Conservation (phyloP, 2,329 filamentous ascomycete genomes). For the Trichoderma brevicompactum region DNA sequence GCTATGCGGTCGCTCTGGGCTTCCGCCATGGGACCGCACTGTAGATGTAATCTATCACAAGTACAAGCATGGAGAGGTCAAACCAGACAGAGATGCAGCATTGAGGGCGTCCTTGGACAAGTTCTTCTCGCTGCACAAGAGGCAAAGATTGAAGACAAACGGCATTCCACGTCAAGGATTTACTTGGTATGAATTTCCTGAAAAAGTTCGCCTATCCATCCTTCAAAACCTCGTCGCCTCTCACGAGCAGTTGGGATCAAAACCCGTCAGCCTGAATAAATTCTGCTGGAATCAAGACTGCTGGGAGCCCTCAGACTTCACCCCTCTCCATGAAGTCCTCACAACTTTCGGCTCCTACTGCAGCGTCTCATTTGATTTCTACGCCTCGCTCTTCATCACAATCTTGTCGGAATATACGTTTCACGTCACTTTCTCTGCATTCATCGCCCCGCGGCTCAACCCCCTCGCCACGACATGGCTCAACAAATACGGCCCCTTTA, state of each 20-base stretch:
- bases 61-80: slow-evolving; percentile 24
- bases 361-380: slow-evolving; percentile 43
- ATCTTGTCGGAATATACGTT: slow-evolving; percentile 44
- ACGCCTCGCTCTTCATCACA: slow-evolving; percentile 44
- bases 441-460: slow-evolving; percentile 39
- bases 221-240: slow-evolving; percentile 36
- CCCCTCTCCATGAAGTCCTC: slow-evolving; percentile 37
- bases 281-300: slow-evolving; percentile 37
- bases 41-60: slow-evolving; percentile 45
- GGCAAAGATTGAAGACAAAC: slow-evolving; percentile 18
- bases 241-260: slow-evolving; percentile 19
- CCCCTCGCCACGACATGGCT: slow-evolving; percentile 45
- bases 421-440: slow-evolving; percentile 47
- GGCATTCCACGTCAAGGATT: slow-evolving; percentile 21
- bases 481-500: slow-evolving; percentile 42
- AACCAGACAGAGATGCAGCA: slow-evolving; percentile 4
- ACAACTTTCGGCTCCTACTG: slow-evolving; percentile 36
- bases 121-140: slow-evolving; percentile 34
- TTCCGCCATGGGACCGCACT: slow-evolving; percentile 44
- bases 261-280: slow-evolving; percentile 40
- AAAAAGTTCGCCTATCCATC: slow-evolving; percentile 36
- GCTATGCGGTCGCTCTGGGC: background rate
- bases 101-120: slow-evolving; percentile 34
- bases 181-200: slow-evolving; percentile 25
- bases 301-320: slow-evolving; percentile 45